phyloP scores from a whole-genome alignment of 139 green algal species.

The Chlorella sp. region DNA sequence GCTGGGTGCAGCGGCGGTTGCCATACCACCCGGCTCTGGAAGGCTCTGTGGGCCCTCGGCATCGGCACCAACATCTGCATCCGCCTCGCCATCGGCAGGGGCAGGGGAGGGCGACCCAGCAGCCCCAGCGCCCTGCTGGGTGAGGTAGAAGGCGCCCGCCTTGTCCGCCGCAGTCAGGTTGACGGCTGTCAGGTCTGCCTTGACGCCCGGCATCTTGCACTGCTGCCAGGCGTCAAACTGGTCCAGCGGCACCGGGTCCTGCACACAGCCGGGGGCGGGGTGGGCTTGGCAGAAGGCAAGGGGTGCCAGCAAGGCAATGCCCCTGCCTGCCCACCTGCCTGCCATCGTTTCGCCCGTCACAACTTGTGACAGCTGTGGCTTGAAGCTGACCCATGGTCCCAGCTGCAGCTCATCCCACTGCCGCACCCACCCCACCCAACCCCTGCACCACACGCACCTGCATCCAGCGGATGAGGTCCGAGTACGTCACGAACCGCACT shows the following conservation, averaged over 20 bases:
- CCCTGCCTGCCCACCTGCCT: no score
- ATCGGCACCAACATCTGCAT: no score
- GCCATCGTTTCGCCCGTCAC: neutral
- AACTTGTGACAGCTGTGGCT: neutral
- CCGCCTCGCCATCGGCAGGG: no score
- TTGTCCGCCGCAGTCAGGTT: neutral
- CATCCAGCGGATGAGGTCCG: constrained; percentile 28
- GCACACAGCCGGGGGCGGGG: neutral
- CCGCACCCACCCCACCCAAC: neutral
- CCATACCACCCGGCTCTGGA: no score
- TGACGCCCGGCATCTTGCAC: constrained; percentile 10
- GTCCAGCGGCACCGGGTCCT: constrained; percentile 1
- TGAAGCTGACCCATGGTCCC: neutral
- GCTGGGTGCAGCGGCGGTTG: no score
- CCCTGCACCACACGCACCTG: neutral
- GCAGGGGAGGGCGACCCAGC: neutral
- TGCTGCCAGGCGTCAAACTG: constrained; percentile 22
- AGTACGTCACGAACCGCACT: constrained; percentile 16
- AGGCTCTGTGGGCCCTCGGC: no score
- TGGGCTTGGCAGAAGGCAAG: neutral
- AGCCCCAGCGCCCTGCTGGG: neutral
- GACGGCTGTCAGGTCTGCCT: constrained; percentile 6
- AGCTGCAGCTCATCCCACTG: neutral
- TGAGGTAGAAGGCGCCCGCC: constrained; percentile 1
- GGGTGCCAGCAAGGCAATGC: neutral